A percentile compares a stretch with the other conserved stretches of the same genome.
Evolutionary conservation across 768 basidiomycete genomes (phyloP).

Genomic region (Cyclocybe aegerita): DNA sequence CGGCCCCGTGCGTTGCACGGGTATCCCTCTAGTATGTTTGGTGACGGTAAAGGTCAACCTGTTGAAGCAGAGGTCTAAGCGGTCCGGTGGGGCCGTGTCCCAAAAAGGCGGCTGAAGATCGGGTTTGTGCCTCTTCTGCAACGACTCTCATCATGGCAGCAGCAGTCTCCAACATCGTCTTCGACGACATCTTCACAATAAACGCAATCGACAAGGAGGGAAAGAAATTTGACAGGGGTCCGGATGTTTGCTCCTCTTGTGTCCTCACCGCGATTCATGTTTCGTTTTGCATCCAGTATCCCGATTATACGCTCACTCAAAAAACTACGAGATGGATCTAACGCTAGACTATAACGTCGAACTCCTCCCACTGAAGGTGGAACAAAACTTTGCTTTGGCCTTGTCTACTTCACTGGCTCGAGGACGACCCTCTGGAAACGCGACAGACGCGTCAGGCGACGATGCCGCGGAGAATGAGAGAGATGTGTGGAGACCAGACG

Average conservation of each 20-base stretch:
- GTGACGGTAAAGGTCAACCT: too few relatives aligned
- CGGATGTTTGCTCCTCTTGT: constrained; percentile 20
- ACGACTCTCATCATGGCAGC: constrained; percentile 43
- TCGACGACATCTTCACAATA: constrained; percentile 92
- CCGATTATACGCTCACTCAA: constrained; percentile 83
- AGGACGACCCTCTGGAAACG: constrained; percentile 43
- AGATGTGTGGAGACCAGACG: constrained; percentile 83
- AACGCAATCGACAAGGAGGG: constrained; percentile 86
- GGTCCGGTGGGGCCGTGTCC: too few relatives aligned
- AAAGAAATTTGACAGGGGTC: constrained; percentile 97
- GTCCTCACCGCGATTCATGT: constrained; percentile 5
- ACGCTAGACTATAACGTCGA: constrained; percentile 95
- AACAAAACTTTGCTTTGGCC: constrained; percentile 80
- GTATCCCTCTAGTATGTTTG: too few relatives aligned
- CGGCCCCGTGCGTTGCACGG: too few relatives aligned
- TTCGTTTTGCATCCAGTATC: constrained; percentile 61
- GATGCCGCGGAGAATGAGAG: constrained; percentile 71
- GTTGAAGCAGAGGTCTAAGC: too few relatives aligned
- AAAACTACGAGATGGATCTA: constrained; percentile 90
- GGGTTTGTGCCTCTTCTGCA: not conserved
- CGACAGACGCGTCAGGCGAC: constrained; percentile 48
- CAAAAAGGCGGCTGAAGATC: too few relatives aligned
- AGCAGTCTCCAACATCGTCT: constrained; percentile 73
- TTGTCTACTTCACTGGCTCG: constrained; percentile 79
- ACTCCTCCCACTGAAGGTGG: constrained; percentile 70